phyloP scores from a whole-genome alignment of 2,329 filamentous ascomycete species.

The Daldinia sp. region DNA sequence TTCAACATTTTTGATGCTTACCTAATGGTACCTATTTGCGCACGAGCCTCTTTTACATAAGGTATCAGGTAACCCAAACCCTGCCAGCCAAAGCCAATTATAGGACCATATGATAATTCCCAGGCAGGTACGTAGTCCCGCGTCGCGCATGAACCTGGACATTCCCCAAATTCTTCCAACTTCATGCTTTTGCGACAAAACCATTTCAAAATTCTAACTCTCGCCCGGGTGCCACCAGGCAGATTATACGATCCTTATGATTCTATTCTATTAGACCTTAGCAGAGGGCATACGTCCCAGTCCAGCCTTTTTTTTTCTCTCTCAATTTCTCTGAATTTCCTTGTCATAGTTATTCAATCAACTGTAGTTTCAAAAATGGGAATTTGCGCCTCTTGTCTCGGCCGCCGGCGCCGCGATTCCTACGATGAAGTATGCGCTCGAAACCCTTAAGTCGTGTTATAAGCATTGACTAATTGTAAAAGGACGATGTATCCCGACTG shows the following conservation, averaged over 20 bases:
- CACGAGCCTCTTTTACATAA: slow-evolving; percentile 3
- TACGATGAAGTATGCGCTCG: slow-evolving; percentile 65
- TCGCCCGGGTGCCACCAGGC: slow-evolving; percentile 49
- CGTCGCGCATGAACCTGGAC: slow-evolving; percentile 24
- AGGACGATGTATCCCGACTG: slow-evolving; percentile 69
- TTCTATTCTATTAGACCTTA: slow-evolving; percentile 39
- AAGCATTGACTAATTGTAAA: slow-evolving; percentile 25
- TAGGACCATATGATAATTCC: neutral
- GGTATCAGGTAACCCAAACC: neutral
- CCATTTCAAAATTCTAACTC: slow-evolving; percentile 49
- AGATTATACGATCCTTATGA: slow-evolving; percentile 54
- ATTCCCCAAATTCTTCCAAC: slow-evolving; percentile 43
- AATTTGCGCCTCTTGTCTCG: slow-evolving; percentile 71
- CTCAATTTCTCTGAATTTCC: slow-evolving; percentile 24
- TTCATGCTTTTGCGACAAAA: slow-evolving; percentile 41
- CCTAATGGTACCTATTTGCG: neutral
- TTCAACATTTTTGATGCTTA: neutral
- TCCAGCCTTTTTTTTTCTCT: slow-evolving; percentile 20
- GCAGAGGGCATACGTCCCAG: slow-evolving; percentile 44
- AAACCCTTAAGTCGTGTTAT: neutral
- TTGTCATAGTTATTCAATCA: slow-evolving; percentile 13
- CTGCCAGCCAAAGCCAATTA: neutral
- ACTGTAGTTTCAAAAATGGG: slow-evolving; percentile 60
- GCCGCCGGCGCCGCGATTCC: slow-evolving; percentile 62
- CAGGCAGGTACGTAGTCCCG: slow-evolving; percentile 16